Evolutionary conservation across 768 basidiomycete genomes (phyloP).

Genomic region (Tricholoma flavovirens): DNA sequence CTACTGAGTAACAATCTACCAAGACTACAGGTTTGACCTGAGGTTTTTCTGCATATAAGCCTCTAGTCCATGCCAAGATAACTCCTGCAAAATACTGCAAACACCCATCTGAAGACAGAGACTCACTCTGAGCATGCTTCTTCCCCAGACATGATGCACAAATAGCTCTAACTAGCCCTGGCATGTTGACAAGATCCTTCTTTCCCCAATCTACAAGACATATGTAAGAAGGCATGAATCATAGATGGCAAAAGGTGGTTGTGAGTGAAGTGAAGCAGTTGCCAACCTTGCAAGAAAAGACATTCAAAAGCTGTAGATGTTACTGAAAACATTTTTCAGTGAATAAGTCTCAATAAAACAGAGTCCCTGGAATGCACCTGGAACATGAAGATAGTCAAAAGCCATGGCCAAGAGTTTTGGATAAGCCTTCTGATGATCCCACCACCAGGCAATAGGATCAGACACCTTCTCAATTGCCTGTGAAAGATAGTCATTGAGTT

Average conservation of each 20-base stretch:
- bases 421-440: too few species aligned
- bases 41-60: not conserved
- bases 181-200: slow-evolving; percentile 8
- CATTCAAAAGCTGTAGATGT: slow-evolving; percentile 16
- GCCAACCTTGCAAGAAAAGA: slow-evolving; percentile 16
- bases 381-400: too few species aligned
- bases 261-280: slow-evolving; percentile 15
- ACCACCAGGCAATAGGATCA: too few species aligned
- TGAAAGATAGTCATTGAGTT: too few species aligned
- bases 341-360: not conserved
- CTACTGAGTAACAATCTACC: not conserved
- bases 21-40: not conserved
- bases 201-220: slow-evolving; percentile 18
- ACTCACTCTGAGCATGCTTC: not conserved
- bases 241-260: slow-evolving; percentile 12
- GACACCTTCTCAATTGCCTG: too few species aligned
- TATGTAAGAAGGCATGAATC: slow-evolving; percentile 10
- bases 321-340: slow-evolving; percentile 2
- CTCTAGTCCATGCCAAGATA: not conserved
- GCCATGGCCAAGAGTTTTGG: too few species aligned
- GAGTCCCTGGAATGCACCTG: not conserved
- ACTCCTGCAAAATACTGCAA: not conserved
- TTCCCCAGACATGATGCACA: not conserved
- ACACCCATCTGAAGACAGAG: not conserved
- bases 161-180: slow-evolving; percentile 5